Conservation (phyloP, 2,329 filamentous ascomycete species). For the Fusarium pseudonygamai region DNA sequence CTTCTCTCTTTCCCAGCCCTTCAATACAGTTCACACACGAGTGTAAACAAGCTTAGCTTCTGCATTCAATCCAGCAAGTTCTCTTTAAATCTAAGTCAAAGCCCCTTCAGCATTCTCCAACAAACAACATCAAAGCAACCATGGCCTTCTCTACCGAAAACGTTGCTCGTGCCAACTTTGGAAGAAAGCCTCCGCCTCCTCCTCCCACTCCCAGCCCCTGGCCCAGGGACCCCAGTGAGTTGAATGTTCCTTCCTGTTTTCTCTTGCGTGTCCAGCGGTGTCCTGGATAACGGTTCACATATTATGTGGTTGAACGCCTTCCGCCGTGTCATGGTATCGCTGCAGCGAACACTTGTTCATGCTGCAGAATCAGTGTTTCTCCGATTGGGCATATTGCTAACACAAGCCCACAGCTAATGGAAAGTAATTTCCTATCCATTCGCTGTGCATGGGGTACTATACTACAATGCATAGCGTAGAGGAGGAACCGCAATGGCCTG, state of each 20-base stretch:
- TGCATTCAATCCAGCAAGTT: not conserved
- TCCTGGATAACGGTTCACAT: not conserved
- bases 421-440: conserved; percentile 1
- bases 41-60: not conserved
- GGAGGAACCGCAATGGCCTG: not conserved
- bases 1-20: not conserved
- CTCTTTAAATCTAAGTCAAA: not conserved
- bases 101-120: not conserved
- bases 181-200: conserved; percentile 10
- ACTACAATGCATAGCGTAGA: not conserved
- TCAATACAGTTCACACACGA: not conserved
- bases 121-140: not conserved
- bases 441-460: not conserved
- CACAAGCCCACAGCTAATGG: conserved; percentile 10
- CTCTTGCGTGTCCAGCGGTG: not conserved
- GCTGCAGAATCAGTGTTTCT: conserved; percentile 3
- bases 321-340: conserved; percentile 21
- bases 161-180: not conserved
- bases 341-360: conserved; percentile 4
- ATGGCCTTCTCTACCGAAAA: conserved; percentile 16
- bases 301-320: not conserved
- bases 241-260: not conserved
- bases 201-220: conserved; percentile 11
- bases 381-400: conserved; percentile 14
- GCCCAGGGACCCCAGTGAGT: conserved; percentile 29